Conservation (phyloP, 2,329 filamentous ascomycete genomes). For the Neobulgaria alba region DNA sequence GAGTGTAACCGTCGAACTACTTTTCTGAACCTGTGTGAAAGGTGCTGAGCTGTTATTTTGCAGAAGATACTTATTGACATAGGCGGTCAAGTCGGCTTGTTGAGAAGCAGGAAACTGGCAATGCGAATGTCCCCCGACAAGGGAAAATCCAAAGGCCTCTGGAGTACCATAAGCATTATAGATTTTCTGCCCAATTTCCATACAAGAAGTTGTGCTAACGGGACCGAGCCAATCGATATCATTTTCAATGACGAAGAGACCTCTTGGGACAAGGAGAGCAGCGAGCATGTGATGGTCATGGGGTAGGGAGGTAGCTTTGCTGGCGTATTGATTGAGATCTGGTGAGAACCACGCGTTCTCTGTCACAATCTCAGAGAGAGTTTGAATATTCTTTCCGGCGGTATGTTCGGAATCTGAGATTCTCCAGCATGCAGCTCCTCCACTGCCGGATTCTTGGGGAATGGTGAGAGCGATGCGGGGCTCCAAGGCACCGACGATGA, state of each 20-base stretch:
- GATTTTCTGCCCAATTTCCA: conserved; percentile 43
- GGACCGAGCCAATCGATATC: conserved; percentile 44
- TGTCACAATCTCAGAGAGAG: conserved; percentile 45
- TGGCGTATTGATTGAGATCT: conserved; percentile 43
- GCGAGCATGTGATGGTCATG: conserved; percentile 51
- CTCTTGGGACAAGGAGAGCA: conserved; percentile 48
- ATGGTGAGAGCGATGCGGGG: conserved; percentile 51
- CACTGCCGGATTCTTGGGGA: conserved; percentile 54
- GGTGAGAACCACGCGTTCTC: conserved; percentile 58
- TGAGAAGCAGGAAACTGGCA: conserved; percentile 42
- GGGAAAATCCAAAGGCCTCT: conserved; percentile 43
- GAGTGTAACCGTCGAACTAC: too few species aligned
- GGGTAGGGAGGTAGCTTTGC: conserved; percentile 37
- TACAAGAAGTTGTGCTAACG: conserved; percentile 43
- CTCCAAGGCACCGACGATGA: conserved; percentile 51
- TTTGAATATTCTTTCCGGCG: conserved; percentile 51
- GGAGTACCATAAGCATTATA: conserved; percentile 45
- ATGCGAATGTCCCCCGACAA: conserved; percentile 39
- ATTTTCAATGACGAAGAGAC: conserved; percentile 48
- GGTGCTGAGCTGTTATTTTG: too few species aligned
- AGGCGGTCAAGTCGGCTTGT: conserved; percentile 37
- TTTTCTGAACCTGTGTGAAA: too few species aligned
- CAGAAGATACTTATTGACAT: conserved; percentile 41
- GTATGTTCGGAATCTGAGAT: conserved; percentile 41
- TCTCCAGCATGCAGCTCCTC: conserved; percentile 54